phyloP scores from a whole-genome alignment of 345 rosid genomes.

The Sisymbrium irio region DNA sequence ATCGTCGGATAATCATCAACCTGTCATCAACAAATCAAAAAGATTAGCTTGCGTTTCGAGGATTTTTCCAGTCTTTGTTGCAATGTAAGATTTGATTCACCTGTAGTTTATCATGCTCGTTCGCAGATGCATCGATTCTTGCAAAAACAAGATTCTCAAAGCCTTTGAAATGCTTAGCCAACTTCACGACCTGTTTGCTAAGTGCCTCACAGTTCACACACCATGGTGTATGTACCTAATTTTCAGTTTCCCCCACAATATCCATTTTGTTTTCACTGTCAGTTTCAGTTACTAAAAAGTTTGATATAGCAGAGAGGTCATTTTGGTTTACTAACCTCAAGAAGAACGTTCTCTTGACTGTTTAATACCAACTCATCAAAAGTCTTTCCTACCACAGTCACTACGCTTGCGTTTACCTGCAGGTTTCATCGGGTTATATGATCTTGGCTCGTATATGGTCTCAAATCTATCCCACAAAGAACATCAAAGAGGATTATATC shows the following conservation, averaged over 20 bases:
- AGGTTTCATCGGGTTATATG: conserved; percentile 15
- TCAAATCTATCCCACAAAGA: background rate
- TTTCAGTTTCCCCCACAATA: background rate
- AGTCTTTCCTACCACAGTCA: conserved; percentile 74
- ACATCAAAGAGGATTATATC: background rate
- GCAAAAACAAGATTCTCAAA: conserved; percentile 57
- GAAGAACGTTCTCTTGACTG: conserved; percentile 65
- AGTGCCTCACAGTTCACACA: conserved; percentile 66
- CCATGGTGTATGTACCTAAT: conserved; percentile 85
- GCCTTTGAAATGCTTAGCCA: conserved; percentile 89
- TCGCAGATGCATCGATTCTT: conserved; percentile 81
- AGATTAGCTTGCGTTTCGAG: background rate
- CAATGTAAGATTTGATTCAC: conserved; percentile 32
- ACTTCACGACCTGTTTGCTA: conserved; percentile 70
- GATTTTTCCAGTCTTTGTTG: background rate
- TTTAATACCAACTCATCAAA: conserved; percentile 70
- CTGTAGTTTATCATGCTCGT: conserved; percentile 79
- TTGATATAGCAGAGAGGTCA: background rate
- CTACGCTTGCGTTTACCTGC: conserved; percentile 57
- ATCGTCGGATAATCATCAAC: conserved; percentile 55
- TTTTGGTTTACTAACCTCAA: conserved; percentile 53
- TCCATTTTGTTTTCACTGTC: background rate
- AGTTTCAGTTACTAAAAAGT: background rate
- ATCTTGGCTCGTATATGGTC: background rate
- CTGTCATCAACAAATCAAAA: conserved; percentile 35